A percentile compares a stretch with the other conserved stretches of the same genome.
Conservation (phyloP, 495 filamentous ascomycete species). For the Hypoxylon intermedium region DNA sequence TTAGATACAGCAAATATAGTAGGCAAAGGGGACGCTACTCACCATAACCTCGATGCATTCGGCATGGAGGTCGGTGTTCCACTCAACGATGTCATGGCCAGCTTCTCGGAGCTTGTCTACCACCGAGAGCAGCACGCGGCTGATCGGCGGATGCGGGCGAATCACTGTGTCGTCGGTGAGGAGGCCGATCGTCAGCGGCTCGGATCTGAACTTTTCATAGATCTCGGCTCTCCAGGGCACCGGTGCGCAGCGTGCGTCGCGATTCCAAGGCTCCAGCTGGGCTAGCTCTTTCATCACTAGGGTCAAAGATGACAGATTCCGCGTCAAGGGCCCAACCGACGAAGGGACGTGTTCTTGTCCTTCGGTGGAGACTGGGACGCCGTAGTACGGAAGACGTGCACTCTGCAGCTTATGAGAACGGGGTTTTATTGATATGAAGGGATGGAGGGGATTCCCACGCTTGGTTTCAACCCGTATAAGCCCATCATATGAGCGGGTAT, state of each 20-base stretch:
- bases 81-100: slow-evolving; percentile 74
- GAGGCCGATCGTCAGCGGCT: slow-evolving; percentile 70
- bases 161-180: slow-evolving; percentile 78
- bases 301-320: slow-evolving; percentile 75
- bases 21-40: slow-evolving; percentile 3
- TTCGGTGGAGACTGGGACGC: slow-evolving; percentile 53
- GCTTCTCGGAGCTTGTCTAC: slow-evolving; percentile 65
- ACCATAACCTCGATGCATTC: slow-evolving; percentile 64
- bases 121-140: slow-evolving; percentile 69
- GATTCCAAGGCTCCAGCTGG: slow-evolving; percentile 80
- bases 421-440: background rate
- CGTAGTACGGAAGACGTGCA: slow-evolving; percentile 62
- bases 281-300: slow-evolving; percentile 77
- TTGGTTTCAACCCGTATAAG: slow-evolving; percentile 76
- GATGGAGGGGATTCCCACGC: slow-evolving; percentile 59
- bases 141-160: slow-evolving; percentile 77
- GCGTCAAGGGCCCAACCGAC: slow-evolving; percentile 83
- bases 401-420: slow-evolving; percentile 18
- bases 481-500: slow-evolving; percentile 82
- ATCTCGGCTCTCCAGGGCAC: slow-evolving; percentile 71
- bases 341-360: slow-evolving; percentile 83
- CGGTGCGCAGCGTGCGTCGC: slow-evolving; percentile 75
- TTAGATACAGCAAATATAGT: slow-evolving; percentile 1
- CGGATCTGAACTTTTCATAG: slow-evolving; percentile 57
- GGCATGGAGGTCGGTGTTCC: slow-evolving; percentile 68